phyloP scores from a whole-genome alignment of 1,139 yeast genomes.

The Debaryomyces subglobosus region DNA sequence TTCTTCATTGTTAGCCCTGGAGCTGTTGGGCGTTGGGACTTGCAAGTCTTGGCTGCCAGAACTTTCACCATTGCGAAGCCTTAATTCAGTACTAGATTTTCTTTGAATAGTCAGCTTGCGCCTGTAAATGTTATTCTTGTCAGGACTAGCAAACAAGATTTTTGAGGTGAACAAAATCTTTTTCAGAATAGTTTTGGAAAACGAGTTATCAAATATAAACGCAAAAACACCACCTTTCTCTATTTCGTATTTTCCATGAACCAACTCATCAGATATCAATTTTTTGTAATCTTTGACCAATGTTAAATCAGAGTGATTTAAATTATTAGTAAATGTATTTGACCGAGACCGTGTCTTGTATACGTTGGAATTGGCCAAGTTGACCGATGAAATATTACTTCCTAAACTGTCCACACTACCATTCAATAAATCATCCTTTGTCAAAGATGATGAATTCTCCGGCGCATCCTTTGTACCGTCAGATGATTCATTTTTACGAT shows the following conservation, averaged over 20 bases:
- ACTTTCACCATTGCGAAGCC: constrained; percentile 2
- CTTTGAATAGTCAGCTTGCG: constrained; percentile 10
- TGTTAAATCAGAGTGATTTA: constrained; percentile 41
- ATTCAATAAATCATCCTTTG: constrained; percentile 7
- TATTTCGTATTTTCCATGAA: constrained; percentile 64
- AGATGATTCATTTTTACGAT: constrained; percentile 42
- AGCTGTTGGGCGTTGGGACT: not conserved
- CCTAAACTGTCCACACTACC: constrained; percentile 3
- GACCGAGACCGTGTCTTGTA: constrained; percentile 42
- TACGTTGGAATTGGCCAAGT: constrained; percentile 20
- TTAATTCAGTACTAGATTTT: constrained; percentile 5
- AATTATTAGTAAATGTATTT: constrained; percentile 35
- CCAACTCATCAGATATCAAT: constrained; percentile 58
- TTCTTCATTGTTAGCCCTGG: constrained; percentile 54
- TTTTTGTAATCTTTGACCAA: constrained; percentile 48
- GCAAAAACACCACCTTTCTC: constrained; percentile 72
- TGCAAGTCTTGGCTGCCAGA: not conserved
- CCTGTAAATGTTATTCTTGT: constrained; percentile 5
- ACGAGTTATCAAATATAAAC: constrained; percentile 88
- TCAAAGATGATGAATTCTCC: constrained; percentile 6
- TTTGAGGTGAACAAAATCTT: constrained; percentile 71
- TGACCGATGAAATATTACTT: constrained; percentile 10
- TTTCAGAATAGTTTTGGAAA: constrained; percentile 83
- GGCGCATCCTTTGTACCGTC: constrained; percentile 6
- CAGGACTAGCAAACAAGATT: constrained; percentile 25